Evolutionary conservation across 2,329 filamentous ascomycete genomes (phyloP).

Genomic region (Gliomastix tumulicola): DNA sequence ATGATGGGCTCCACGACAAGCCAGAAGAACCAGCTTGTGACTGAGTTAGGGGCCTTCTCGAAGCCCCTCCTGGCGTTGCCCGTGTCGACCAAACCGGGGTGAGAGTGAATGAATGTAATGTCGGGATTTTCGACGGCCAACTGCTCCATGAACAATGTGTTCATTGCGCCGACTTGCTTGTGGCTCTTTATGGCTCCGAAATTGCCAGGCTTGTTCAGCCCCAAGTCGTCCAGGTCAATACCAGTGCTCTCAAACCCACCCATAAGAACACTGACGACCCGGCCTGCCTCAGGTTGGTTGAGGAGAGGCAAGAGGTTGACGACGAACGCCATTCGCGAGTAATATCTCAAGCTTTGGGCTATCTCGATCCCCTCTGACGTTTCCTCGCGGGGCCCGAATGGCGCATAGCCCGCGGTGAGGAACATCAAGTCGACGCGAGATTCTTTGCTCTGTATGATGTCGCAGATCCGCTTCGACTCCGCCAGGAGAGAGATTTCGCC

Average conservation of each 20-base stretch:
- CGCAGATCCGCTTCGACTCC: slow-evolving; percentile 29
- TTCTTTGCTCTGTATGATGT: slow-evolving; percentile 27
- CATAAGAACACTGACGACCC: slow-evolving; percentile 16
- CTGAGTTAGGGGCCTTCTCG: slow-evolving; percentile 13
- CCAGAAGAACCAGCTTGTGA: slow-evolving; percentile 19
- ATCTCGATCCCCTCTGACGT: slow-evolving; percentile 35
- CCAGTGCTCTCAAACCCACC: slow-evolving; percentile 10
- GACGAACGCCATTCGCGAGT: slow-evolving; percentile 33
- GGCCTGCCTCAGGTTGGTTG: slow-evolving; percentile 10
- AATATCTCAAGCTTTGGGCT: slow-evolving; percentile 29
- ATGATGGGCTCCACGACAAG: slow-evolving; percentile 22
- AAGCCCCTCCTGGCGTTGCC: slow-evolving; percentile 17
- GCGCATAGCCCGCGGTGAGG: slow-evolving; percentile 33
- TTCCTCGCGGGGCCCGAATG: slow-evolving; percentile 26
- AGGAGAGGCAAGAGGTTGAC: slow-evolving; percentile 32
- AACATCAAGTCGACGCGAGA: slow-evolving; percentile 33
- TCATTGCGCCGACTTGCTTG: slow-evolving; percentile 18
- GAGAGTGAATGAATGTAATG: slow-evolving; percentile 17
- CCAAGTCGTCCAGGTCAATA: slow-evolving; percentile 15
- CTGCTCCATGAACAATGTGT: slow-evolving; percentile 12
- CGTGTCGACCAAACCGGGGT: slow-evolving; percentile 19
- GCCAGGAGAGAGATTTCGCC: slow-evolving; percentile 36
- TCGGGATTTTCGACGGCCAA: slow-evolving; percentile 11
- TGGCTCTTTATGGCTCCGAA: slow-evolving; percentile 14
- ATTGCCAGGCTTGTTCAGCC: slow-evolving; percentile 16